These are phyloP conservation scores for Russula abietina DNA, from an alignment of 768 basidiomycete species.

Conservation along the genomic window DNA sequence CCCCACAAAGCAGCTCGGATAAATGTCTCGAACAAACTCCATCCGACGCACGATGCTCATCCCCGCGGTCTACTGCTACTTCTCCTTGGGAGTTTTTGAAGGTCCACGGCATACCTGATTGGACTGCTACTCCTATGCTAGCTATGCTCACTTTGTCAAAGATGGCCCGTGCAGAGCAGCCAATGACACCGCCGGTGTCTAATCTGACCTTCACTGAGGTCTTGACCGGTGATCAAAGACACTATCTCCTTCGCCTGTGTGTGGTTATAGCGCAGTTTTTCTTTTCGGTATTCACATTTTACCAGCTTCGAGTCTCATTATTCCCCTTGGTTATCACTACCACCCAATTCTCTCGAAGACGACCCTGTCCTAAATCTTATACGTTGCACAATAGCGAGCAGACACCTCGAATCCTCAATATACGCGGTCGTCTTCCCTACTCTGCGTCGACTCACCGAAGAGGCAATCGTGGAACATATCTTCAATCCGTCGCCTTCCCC, in stretches of 20 bases:
- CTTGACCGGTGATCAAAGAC: conserved; percentile 16
- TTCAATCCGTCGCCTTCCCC: conserved; percentile 39
- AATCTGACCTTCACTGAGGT: conserved; percentile 14
- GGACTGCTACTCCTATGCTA: conserved; percentile 42
- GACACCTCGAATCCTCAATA: conserved; percentile 37
- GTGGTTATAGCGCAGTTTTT: neutral
- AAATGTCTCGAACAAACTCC: conserved; percentile 16
- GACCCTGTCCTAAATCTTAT: conserved; percentile 38
- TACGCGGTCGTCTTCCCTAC: conserved; percentile 36
- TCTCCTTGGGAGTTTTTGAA: conserved; percentile 38
- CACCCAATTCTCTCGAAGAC: conserved; percentile 31
- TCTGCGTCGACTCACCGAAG: conserved; percentile 39
- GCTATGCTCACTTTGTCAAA: conserved; percentile 41
- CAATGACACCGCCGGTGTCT: conserved; percentile 27
- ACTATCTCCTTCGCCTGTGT: conserved; percentile 16
- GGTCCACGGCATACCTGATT: conserved; percentile 37
- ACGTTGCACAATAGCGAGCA: conserved; percentile 42
- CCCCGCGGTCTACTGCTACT: conserved; percentile 15
- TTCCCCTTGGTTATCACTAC: conserved; percentile 40
- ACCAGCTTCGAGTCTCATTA: conserved; percentile 41
- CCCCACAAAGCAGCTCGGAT: neutral
- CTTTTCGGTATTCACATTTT: neutral
- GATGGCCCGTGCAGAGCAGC: conserved; percentile 26
- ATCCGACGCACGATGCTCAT: conserved; percentile 3
- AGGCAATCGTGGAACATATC: conserved; percentile 36